Percentiles rank a stretch among this genome's conserved stretches.
Evolutionary conservation across 2,329 filamentous ascomycete genomes (phyloP).

Genomic region (Macrophomina tecta): DNA sequence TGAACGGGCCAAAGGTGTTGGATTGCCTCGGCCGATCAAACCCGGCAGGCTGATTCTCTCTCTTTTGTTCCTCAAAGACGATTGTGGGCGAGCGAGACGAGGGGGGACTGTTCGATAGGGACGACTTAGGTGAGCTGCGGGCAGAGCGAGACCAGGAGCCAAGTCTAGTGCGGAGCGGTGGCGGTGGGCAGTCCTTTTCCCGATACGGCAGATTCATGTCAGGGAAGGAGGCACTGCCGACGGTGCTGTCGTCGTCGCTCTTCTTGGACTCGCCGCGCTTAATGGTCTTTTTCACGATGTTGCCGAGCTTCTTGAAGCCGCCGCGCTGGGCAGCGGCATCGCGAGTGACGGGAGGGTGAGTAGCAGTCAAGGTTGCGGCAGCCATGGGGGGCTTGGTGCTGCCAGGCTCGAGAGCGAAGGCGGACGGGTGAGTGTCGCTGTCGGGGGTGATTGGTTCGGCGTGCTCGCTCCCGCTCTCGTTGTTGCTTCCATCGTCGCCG

Average conservation of each 20-base stretch:
- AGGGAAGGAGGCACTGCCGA: neutral
- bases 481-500: constrained; percentile 47
- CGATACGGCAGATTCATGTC: neutral
- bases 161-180: constrained; percentile 34
- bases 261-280: constrained; percentile 33
- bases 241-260: neutral
- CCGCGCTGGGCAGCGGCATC: constrained; percentile 4
- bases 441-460: constrained; percentile 47
- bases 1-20: constrained; percentile 16
- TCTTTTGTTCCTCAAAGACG: constrained; percentile 35
- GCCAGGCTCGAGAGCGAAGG: neutral
- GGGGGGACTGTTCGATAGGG: constrained; percentile 45
- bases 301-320: constrained; percentile 33
- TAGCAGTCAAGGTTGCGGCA: constrained; percentile 11
- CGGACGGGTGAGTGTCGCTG: constrained; percentile 36
- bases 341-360: constrained; percentile 4
- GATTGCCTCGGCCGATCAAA: neutral
- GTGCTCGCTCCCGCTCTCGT: constrained; percentile 46
- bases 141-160: constrained; percentile 47
- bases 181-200: constrained; percentile 22
- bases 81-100: constrained; percentile 44
- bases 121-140: constrained; percentile 44
- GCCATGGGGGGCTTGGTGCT: constrained; percentile 36
- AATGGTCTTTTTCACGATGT: constrained; percentile 42
- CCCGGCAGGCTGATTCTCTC: neutral